phyloP scores from a whole-genome alignment of 1,284 basidiomycete genomes.

The Puccinia brachypodii region DNA sequence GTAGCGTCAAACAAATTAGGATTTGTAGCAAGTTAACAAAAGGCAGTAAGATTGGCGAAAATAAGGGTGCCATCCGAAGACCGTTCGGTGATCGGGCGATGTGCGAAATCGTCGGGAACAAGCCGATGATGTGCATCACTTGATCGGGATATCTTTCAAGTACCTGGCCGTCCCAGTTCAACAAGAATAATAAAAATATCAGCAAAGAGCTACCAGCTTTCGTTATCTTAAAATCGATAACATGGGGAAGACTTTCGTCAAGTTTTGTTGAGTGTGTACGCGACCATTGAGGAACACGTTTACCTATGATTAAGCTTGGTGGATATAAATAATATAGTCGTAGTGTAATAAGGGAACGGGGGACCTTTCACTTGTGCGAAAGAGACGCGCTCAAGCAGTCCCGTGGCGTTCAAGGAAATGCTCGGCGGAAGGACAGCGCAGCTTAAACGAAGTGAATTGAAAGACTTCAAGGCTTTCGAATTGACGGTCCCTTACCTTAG shows the following conservation, averaged over 20 bases:
- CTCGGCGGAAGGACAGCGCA: too few species aligned
- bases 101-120: constrained; percentile 42
- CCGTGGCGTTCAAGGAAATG: too few species aligned
- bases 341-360: too few species aligned
- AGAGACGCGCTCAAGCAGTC: too few species aligned
- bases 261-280: too few species aligned
- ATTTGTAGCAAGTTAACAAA: constrained; percentile 31
- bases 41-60: constrained; percentile 30
- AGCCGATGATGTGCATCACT: constrained; percentile 16
- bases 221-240: neutral
- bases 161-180: neutral
- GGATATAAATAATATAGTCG: too few species aligned
- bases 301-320: too few species aligned
- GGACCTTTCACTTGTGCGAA: too few species aligned
- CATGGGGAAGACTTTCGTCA: too few species aligned
- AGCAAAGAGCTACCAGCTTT: neutral
- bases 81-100: constrained; percentile 37
- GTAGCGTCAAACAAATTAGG: neutral
- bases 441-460: too few species aligned
- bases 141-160: constrained; percentile 25
- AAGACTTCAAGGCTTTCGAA: too few species aligned
- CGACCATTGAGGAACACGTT: too few species aligned
- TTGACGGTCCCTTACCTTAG: constrained; percentile 23
- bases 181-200: neutral
- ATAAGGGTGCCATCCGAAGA: constrained; percentile 7